Percentiles rank a stretch among this genome's conserved stretches.
phyloP scores from a whole-genome alignment of 805 yeast species.

The Teunomyces lycoperdinae region DNA sequence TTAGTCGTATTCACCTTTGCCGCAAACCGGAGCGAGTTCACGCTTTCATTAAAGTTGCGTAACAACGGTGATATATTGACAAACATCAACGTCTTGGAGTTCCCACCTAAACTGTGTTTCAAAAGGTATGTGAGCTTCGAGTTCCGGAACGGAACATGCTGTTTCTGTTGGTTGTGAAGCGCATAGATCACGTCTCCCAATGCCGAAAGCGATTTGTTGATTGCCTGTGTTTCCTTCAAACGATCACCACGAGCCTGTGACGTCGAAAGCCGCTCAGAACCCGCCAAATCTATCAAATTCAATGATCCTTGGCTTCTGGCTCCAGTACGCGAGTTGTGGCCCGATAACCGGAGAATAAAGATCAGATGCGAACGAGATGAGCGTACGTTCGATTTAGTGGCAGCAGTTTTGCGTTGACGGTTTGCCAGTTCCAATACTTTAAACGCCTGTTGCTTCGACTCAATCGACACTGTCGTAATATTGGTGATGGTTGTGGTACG shows the following conservation, averaged over 20 bases:
- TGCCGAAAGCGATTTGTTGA: conserved; percentile 82
- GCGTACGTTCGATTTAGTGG: conserved; percentile 75
- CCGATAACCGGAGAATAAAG: conserved; percentile 60
- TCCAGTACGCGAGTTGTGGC: conserved; percentile 49
- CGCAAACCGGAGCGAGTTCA: conserved; percentile 87
- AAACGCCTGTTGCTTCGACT: conserved; percentile 47
- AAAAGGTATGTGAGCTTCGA: conserved; percentile 78
- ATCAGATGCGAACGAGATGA: conserved; percentile 93
- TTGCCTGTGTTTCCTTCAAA: conserved; percentile 81
- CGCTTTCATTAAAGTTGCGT: conserved; percentile 67
- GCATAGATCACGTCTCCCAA: conserved; percentile 87
- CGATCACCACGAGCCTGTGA: conserved; percentile 81
- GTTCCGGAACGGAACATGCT: conserved; percentile 66
- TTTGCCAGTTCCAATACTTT: conserved; percentile 52
- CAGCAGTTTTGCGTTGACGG: conserved; percentile 68
- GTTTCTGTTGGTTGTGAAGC: conserved; percentile 40
- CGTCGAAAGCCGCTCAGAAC: conserved; percentile 78
- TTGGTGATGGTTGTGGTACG: conserved; percentile 62
- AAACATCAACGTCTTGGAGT: conserved; percentile 89
- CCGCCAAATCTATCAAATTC: conserved; percentile 88
- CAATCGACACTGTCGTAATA: conserved; percentile 47
- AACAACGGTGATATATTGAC: conserved; percentile 76
- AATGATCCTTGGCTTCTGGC: conserved; percentile 55
- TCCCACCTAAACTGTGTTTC: conserved; percentile 80
- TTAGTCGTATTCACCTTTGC: conserved; percentile 68